These are phyloP conservation scores for Lipomyces yamadae DNA, from an alignment of 805 yeast species.

Conservation along the genomic window DNA sequence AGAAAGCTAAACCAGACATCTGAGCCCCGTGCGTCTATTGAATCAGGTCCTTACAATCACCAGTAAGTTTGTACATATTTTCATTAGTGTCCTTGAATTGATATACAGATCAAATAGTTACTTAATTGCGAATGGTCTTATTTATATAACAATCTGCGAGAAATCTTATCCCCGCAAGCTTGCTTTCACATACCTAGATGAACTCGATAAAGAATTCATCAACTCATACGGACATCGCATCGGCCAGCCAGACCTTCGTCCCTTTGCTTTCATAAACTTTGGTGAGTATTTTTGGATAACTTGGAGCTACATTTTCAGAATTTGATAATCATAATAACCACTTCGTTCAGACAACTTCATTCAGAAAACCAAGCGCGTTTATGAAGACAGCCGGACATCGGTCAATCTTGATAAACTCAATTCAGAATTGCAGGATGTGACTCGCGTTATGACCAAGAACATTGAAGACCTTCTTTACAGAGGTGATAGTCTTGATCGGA, in stretches of 20 bases:
- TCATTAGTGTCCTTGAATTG: not conserved
- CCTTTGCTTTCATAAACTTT: slow-evolving; percentile 87
- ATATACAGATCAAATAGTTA: slow-evolving; percentile 49
- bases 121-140: slow-evolving; percentile 63
- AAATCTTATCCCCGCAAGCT: slow-evolving; percentile 81
- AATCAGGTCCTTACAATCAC: slow-evolving; percentile 72
- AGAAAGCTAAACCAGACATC: slow-evolving; percentile 76
- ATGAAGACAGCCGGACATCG: slow-evolving; percentile 90
- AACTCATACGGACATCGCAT: slow-evolving; percentile 78
- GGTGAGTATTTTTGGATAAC: slow-evolving; percentile 45
- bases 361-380: slow-evolving; percentile 84
- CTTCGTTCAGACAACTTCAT: slow-evolving; percentile 48
- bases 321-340: not conserved
- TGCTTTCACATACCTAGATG: slow-evolving; percentile 84
- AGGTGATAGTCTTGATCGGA: slow-evolving; percentile 89
- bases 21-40: slow-evolving; percentile 83
- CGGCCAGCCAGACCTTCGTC: slow-evolving; percentile 67
- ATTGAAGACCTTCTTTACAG: slow-evolving; percentile 93
- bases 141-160: slow-evolving; percentile 80
- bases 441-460: slow-evolving; percentile 93
- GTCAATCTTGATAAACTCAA: slow-evolving; percentile 84
- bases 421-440: slow-evolving; percentile 88
- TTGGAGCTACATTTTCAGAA: not conserved
- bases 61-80: slow-evolving; percentile 47
- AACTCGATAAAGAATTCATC: slow-evolving; percentile 78